Conservation (phyloP, 805 yeast species). For the Wickerhamiella qilinensis region DNA sequence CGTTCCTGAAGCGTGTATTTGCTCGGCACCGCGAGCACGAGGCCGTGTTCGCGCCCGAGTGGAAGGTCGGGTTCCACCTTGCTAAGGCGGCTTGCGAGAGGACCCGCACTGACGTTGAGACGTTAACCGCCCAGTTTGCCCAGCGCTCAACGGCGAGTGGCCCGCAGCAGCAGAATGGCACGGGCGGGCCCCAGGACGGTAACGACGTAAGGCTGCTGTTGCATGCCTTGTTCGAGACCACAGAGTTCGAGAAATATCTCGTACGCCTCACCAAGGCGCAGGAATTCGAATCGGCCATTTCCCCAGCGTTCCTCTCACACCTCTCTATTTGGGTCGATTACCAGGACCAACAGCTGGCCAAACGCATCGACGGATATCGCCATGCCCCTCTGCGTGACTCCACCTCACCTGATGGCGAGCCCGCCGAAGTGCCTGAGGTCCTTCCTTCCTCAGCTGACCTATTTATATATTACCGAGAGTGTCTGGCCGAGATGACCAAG, state of each 20-base stretch:
- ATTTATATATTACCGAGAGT: conserved; percentile 59
- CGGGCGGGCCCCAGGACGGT: no score
- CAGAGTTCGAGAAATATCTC: conserved; percentile 68
- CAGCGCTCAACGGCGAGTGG: neutral
- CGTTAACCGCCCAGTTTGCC: neutral
- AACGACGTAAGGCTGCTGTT: conserved; percentile 51
- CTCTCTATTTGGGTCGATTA: conserved; percentile 72
- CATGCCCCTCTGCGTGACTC: conserved; percentile 11
- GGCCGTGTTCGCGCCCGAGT: conserved; percentile 45
- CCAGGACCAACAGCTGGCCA: conserved; percentile 49
- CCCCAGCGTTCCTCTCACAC: conserved; percentile 70
- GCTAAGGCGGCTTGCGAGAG: conserved; percentile 46
- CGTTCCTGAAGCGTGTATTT: conserved; percentile 62
- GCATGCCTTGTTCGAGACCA: conserved; percentile 52
- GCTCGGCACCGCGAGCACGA: conserved; percentile 36
- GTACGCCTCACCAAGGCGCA: conserved; percentile 23
- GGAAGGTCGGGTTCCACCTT: conserved; percentile 55
- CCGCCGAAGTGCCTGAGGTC: conserved; percentile 26
- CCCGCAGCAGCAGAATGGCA: no score
- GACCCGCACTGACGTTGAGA: conserved; percentile 50
- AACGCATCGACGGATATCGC: conserved; percentile 35
- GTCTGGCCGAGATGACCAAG: conserved; percentile 52
- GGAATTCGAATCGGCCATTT: conserved; percentile 29
- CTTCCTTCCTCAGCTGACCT: conserved; percentile 78
- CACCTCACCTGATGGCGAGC: conserved; percentile 25